Evolutionary conservation across 306 rosid species (phyloP).

Genomic region (Sophora flavescens): DNA sequence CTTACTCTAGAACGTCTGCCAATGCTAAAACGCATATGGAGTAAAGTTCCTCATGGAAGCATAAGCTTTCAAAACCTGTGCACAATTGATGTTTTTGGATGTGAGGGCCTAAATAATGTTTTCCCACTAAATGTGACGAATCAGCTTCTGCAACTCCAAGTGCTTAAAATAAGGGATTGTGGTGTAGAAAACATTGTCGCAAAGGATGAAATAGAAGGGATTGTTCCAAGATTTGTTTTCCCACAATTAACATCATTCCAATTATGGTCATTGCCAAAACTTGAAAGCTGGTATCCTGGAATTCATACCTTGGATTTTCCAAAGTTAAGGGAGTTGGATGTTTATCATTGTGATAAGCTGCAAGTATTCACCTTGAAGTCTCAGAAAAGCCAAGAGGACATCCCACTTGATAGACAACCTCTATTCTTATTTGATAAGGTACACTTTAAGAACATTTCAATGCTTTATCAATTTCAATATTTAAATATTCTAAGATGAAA

Average conservation of each 20-base stretch:
- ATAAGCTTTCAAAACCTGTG: not conserved
- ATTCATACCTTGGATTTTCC: not conserved
- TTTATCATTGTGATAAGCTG: too few species aligned
- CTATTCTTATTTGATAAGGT: too few species aligned
- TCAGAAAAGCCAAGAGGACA: too few species aligned
- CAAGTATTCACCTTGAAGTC: too few species aligned
- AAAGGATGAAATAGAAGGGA: not conserved
- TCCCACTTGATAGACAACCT: too few species aligned
- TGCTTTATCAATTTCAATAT: too few species aligned
- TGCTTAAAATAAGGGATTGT: not conserved
- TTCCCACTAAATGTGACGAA: not conserved
- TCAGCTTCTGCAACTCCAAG: not conserved
- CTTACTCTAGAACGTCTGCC: not conserved
- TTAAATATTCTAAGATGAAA: too few species aligned
- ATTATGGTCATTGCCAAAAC: not conserved
- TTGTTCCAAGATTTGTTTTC: not conserved
- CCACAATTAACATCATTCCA: not conserved
- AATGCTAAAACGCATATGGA: conserved; percentile 32
- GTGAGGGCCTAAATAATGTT: not conserved
- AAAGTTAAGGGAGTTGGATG: not conserved
- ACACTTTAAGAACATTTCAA: too few species aligned
- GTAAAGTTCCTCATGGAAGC: not conserved
- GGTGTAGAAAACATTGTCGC: not conserved
- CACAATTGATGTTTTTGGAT: not conserved
- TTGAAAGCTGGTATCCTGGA: conserved; percentile 17